phyloP scores from a whole-genome alignment of 108 stramenopile genomes.

The Conticribra weissflogii region DNA sequence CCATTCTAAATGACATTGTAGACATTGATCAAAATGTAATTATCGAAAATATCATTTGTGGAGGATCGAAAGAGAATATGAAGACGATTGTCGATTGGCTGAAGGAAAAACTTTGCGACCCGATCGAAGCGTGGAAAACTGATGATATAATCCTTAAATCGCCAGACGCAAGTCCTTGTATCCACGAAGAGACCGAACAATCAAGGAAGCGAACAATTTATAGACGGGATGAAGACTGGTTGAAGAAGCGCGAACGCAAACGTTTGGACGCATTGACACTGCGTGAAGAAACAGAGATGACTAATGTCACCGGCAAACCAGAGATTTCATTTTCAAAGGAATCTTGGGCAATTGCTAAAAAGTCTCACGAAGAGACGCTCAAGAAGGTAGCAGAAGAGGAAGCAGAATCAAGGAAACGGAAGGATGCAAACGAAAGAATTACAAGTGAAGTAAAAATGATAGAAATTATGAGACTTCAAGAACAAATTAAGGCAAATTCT shows the following conservation, averaged over 20 bases:
- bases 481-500: conserved; percentile 10
- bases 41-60: conserved; percentile 27
- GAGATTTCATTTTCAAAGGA: conserved; percentile 14
- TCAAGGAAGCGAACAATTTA: conserved; percentile 6
- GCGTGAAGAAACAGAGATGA: conserved; percentile 26
- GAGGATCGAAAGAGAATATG: conserved; percentile 17
- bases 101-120: conserved; percentile 26
- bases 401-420: conserved; percentile 16
- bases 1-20: conserved; percentile 46
- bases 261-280: conserved; percentile 16
- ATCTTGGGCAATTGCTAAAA: conserved; percentile 40
- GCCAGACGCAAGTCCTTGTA: too few species aligned
- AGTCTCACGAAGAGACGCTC: conserved; percentile 35
- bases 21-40: conserved; percentile 31
- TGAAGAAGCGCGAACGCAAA: conserved; percentile 34
- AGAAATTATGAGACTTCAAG: conserved; percentile 11
- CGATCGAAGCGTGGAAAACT: too few species aligned
- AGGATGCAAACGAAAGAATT: conserved; percentile 18
- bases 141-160: too few species aligned
- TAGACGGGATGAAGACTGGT: conserved; percentile 33
- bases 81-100: conserved; percentile 31
- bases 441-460: conserved; percentile 18
- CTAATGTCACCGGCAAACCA: conserved; percentile 33
- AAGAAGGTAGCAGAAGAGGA: conserved; percentile 26
- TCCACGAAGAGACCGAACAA: conserved; percentile 1